Conservation (phyloP, 257 asterid genomes). For the Solanum gracilifrons region DNA sequence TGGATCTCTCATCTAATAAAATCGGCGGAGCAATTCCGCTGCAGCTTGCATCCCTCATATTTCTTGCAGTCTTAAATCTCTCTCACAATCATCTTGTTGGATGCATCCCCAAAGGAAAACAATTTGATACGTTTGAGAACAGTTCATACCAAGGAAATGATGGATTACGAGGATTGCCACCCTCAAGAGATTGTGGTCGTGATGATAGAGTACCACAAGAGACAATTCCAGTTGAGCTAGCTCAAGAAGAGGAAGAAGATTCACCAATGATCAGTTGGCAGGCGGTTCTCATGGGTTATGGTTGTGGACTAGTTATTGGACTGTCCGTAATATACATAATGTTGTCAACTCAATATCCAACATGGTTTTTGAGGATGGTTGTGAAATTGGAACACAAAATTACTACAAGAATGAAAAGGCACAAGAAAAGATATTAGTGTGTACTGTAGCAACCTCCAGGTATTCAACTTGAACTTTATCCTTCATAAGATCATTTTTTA, state of each 20-base stretch:
- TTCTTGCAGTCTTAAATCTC: not conserved
- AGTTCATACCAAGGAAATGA: constrained; percentile 1
- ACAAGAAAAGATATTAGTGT: too few relatives aligned
- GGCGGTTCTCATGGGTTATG: not conserved
- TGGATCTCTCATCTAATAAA: too few relatives aligned
- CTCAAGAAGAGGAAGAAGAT: not conserved
- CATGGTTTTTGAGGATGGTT: not conserved
- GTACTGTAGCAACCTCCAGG: too few relatives aligned
- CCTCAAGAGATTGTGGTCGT: not conserved
- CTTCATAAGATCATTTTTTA: too few relatives aligned
- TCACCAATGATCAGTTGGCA: not conserved
- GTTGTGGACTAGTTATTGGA: not conserved
- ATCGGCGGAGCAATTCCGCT: too few relatives aligned
- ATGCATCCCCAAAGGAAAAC: not conserved
- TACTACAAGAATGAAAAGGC: too few relatives aligned
- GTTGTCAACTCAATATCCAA: not conserved
- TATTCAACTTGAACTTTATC: too few relatives aligned
- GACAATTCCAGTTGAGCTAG: not conserved
- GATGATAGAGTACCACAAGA: not conserved
- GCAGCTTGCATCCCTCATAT: not conserved
- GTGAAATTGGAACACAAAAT: too few relatives aligned
- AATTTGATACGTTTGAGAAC: not conserved
- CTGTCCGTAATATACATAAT: not conserved
- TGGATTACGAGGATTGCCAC: not conserved
- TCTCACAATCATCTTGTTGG: not conserved